Conservation (phyloP, 108 stramenopile genomes). For the Ochromonas danica region DNA sequence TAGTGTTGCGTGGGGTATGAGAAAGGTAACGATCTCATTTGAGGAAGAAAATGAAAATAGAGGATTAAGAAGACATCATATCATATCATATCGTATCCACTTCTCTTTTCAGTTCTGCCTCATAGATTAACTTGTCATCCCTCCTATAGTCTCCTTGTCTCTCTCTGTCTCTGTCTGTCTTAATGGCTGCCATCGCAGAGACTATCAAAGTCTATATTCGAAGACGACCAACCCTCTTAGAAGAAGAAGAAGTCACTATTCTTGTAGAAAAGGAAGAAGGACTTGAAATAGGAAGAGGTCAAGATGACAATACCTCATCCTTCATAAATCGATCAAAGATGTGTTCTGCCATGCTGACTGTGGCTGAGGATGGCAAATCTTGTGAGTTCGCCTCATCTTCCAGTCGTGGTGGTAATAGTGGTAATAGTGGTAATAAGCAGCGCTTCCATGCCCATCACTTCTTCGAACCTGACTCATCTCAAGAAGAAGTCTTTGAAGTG, state of each 20-base stretch:
- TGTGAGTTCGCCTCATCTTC: not conserved
- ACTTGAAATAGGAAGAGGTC: not conserved
- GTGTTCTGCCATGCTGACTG: not conserved
- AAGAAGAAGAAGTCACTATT: not conserved
- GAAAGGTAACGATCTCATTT: too few relatives aligned
- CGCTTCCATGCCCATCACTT: not conserved
- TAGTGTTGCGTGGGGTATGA: too few relatives aligned
- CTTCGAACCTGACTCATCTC: not conserved
- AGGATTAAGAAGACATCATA: too few relatives aligned
- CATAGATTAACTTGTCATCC: too few relatives aligned
- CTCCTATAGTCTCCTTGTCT: too few relatives aligned
- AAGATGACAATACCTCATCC: too few relatives aligned
- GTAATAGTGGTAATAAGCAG: not conserved
- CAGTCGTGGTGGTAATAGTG: not conserved
- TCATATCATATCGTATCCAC: too few relatives aligned
- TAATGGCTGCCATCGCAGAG: not conserved
- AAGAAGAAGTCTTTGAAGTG: constrained; percentile 32
- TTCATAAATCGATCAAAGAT: too few relatives aligned
- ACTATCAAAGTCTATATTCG: constrained; percentile 17
- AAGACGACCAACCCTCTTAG: not conserved
- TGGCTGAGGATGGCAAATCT: not conserved
- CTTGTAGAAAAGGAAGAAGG: not conserved
- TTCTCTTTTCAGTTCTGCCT: too few relatives aligned
- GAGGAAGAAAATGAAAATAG: too few relatives aligned
- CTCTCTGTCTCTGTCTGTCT: too few relatives aligned